Evolutionary conservation across 768 basidiomycete genomes (phyloP), one percentile per base, ranked within the genome.

Genomic region (Mycena capillaripes): DNA sequence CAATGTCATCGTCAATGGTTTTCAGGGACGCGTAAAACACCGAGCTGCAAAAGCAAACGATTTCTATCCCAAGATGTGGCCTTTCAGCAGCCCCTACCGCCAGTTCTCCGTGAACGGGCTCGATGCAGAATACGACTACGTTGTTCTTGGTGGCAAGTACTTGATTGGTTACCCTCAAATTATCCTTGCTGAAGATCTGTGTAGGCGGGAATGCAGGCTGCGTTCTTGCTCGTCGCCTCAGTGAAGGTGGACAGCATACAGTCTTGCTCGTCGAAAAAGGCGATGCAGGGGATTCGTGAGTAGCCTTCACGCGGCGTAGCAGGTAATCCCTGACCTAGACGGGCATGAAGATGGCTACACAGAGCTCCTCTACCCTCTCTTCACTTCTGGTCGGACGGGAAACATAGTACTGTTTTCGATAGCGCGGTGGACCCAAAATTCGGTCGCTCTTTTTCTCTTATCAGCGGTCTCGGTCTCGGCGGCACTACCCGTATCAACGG

Each of bases 251-350:
- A 7, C 32, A 56, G 10, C 64, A 72, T n/a, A 66, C 72, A 17
- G 76, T 84, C 4, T 77, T 82, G 16, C 73, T 82, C 58, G 72
- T 84, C 30, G 83, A 84, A 64, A 61, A 50, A 25, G 82, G 81
- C 1, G 73, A 76, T 32, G 73, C 75, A 32, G 76, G 73, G 19
- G 76, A 80, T 64, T 69, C 68, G 68, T 69, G 56, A 40, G 50
- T n/a, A n/a, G n/a, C n/a, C n/a, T n/a, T n/a, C n/a, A n/a, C n/a
- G n/a, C n/a, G n/a, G n/a, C n/a, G n/a, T n/a, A n/a, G n/a, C n/a
- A n/a, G n/a, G n/a, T n/a, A 25, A 29, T 36, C 19, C 14, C 27
- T 32, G 1, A 27, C 8, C 11, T 38, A 2, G 3, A 3, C 25
- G 3, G 55, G 56, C 21, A 64, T 34, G 4, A 58, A 73, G 76